These are phyloP conservation scores for Extremus antarcticus DNA, from an alignment of 495 filamentous ascomycete species.

Conservation along the genomic window DNA sequence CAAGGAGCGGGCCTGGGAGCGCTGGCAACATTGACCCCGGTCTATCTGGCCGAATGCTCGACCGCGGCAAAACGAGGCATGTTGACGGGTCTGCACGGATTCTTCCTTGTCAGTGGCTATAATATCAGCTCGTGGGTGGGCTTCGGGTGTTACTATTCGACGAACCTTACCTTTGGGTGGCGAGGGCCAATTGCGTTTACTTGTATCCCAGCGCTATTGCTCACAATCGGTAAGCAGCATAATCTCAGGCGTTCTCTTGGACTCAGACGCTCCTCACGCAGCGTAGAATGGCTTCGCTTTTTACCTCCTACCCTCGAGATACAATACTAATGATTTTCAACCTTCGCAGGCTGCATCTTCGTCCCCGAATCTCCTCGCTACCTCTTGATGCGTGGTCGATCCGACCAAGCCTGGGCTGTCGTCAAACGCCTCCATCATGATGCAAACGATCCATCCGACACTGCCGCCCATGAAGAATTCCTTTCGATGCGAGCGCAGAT, in stretches of 20 bases:
- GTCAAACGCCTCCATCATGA: constrained; percentile 40
- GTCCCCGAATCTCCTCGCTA: constrained; percentile 40
- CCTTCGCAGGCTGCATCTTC: constrained; percentile 32
- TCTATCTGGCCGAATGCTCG: constrained; percentile 10
- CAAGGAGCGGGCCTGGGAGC: constrained; percentile 6
- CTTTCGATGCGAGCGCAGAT: constrained; percentile 21
- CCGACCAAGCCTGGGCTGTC: constrained; percentile 38
- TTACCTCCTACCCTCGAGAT: too few relatives aligned
- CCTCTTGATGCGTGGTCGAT: constrained; percentile 26
- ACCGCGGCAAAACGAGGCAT: constrained; percentile 4
- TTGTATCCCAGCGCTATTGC: constrained; percentile 53
- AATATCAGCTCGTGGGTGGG: constrained; percentile 42
- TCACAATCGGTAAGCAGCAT: constrained; percentile 36
- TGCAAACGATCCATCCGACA: constrained; percentile 47
- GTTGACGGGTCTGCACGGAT: constrained; percentile 14
- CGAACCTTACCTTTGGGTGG: constrained; percentile 59
- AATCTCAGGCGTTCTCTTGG: too few relatives aligned
- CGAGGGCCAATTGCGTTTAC: constrained; percentile 58
- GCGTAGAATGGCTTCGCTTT: too few relatives aligned
- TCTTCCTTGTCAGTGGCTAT: constrained; percentile 54
- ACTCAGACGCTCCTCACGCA: too few relatives aligned
- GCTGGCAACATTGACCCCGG: constrained; percentile 3
- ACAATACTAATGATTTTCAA: background rate
- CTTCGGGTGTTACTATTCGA: constrained; percentile 60
- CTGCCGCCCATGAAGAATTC: constrained; percentile 29